These are phyloP conservation scores for Xylariaceae sp. DNA, from an alignment of 2,329 filamentous ascomycete species.

Conservation along the genomic window DNA sequence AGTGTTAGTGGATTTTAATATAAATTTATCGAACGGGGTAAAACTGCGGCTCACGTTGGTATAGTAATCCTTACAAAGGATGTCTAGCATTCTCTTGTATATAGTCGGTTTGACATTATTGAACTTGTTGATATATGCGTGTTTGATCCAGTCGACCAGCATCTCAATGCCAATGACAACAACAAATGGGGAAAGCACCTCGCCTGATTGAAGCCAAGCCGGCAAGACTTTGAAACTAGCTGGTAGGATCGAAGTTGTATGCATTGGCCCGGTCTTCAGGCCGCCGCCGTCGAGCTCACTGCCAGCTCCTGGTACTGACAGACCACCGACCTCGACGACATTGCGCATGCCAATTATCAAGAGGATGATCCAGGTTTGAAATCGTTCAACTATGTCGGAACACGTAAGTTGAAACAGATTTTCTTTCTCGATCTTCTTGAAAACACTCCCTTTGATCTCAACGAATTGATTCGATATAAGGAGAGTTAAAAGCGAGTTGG, in stretches of 20 bases:
- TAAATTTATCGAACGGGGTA: background rate
- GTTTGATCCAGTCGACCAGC: slow-evolving; percentile 95
- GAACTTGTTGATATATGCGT: slow-evolving; percentile 97
- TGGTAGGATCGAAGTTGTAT: slow-evolving; percentile 78
- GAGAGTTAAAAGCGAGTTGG: slow-evolving; percentile 89
- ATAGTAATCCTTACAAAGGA: slow-evolving; percentile 97
- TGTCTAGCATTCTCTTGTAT: slow-evolving; percentile 88
- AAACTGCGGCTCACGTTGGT: slow-evolving; percentile 70
- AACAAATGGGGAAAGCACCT: slow-evolving; percentile 90
- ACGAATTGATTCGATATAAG: slow-evolving; percentile 98
- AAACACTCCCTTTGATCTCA: slow-evolving; percentile 97
- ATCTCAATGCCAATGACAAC: slow-evolving; percentile 96
- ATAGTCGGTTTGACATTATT: slow-evolving; percentile 94
- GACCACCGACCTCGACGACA: slow-evolving; percentile 89
- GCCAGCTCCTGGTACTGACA: slow-evolving; percentile 67
- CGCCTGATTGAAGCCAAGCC: slow-evolving; percentile 75
- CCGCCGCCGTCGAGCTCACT: slow-evolving; percentile 54
- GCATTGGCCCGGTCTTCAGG: slow-evolving; percentile 63
- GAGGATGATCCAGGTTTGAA: slow-evolving; percentile 97
- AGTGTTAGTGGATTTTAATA: background rate
- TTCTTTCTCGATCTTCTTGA: slow-evolving; percentile 98
- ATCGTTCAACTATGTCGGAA: slow-evolving; percentile 94
- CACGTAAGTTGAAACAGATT: slow-evolving; percentile 96
- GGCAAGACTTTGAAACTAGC: slow-evolving; percentile 91
- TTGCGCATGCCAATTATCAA: slow-evolving; percentile 96